Conservation (phyloP, 2,329 filamentous ascomycete species). For the Phialemonium atrogriseum region DNA sequence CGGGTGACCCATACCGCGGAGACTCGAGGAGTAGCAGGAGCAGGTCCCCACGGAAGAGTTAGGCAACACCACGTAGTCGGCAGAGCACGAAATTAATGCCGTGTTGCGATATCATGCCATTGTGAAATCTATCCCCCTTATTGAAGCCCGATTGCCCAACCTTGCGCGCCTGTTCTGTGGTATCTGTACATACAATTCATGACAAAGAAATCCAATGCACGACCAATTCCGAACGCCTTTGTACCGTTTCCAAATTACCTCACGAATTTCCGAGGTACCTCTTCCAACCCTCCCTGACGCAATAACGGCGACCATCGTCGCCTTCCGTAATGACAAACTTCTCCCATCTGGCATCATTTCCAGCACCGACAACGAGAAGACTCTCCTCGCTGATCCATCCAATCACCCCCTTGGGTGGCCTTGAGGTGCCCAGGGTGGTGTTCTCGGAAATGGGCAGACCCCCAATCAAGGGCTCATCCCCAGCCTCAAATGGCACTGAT, state of each 20-base stretch:
- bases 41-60: slow-evolving; percentile 30
- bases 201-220: too few relatives aligned
- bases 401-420: slow-evolving; percentile 72
- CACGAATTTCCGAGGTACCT: slow-evolving; percentile 32
- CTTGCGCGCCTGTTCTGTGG: too few relatives aligned
- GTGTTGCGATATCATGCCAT: too few relatives aligned
- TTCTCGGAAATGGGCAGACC: slow-evolving; percentile 33
- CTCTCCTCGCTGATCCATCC: slow-evolving; percentile 74
- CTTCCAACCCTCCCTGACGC: slow-evolving; percentile 73
- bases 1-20: slow-evolving; percentile 15
- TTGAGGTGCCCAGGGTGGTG: slow-evolving; percentile 39
- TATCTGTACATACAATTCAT: too few relatives aligned
- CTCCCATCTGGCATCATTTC: slow-evolving; percentile 78
- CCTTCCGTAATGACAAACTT: slow-evolving; percentile 67
- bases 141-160: too few relatives aligned
- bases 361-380: slow-evolving; percentile 70
- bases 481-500: slow-evolving; percentile 72
- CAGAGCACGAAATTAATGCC: too few relatives aligned
- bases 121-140: too few relatives aligned
- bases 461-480: slow-evolving; percentile 55
- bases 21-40: slow-evolving; percentile 30
- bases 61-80: too few relatives aligned
- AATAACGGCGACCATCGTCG: slow-evolving; percentile 57
- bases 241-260: too few relatives aligned
- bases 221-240: too few relatives aligned